phyloP scores from a whole-genome alignment of 2,329 filamentous ascomycete genomes.

The Fusarium scirpi region DNA sequence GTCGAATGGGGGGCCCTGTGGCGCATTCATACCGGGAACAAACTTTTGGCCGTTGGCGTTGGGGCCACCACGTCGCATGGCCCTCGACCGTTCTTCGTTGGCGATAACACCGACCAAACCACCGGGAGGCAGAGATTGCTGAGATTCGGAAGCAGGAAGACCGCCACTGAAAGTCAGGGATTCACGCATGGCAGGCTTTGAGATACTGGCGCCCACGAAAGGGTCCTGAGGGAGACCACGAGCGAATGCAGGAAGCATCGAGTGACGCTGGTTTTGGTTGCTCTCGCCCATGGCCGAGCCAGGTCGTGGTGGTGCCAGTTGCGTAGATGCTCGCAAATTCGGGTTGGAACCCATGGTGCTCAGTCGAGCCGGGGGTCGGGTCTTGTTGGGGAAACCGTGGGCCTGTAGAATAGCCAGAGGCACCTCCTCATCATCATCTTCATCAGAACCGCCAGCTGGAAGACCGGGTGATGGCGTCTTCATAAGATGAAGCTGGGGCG shows the following conservation, averaged over 20 bases:
- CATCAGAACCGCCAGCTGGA: constrained; percentile 70
- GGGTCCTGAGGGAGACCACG: constrained; percentile 85
- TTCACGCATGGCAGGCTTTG: constrained; percentile 79
- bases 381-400: constrained; percentile 86
- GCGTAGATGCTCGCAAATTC: constrained; percentile 72
- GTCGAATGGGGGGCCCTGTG: constrained; percentile 58
- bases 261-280: constrained; percentile 48
- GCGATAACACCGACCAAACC: constrained; percentile 91
- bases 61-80: constrained; percentile 82
- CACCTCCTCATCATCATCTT: constrained; percentile 91
- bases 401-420: constrained; percentile 88
- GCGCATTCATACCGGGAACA: constrained; percentile 53
- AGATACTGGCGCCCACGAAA: constrained; percentile 82
- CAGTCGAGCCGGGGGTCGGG: constrained; percentile 77
- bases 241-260: constrained; percentile 82
- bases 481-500: constrained; percentile 66
- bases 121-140: constrained; percentile 69
- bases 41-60: constrained; percentile 67
- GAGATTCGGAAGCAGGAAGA: constrained; percentile 54
- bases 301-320: constrained; percentile 58
- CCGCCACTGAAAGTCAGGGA: constrained; percentile 77
- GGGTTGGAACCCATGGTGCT: constrained; percentile 75
- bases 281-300: constrained; percentile 68
- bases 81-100: constrained; percentile 82
- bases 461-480: constrained; percentile 54